These are phyloP conservation scores for Stachybotrys chlorohalonatus DNA, from an alignment of 2,329 filamentous ascomycete genomes.

Conservation along the genomic window DNA sequence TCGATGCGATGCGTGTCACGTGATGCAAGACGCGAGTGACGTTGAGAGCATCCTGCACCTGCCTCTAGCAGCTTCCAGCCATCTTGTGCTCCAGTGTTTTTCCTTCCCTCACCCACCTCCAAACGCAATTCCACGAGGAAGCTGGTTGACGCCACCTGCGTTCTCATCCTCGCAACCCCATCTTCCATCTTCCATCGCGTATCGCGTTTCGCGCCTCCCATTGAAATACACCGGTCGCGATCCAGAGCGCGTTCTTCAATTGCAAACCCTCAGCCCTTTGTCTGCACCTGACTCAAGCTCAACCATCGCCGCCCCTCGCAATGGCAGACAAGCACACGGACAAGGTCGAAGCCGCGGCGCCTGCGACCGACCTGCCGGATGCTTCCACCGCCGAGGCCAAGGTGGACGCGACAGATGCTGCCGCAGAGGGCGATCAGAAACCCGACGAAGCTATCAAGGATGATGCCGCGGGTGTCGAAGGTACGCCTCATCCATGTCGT, in stretches of 20 bases:
- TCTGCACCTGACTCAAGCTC: not conserved
- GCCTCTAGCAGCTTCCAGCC: conserved; percentile 6
- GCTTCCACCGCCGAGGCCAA: conserved; percentile 14
- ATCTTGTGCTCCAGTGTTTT: conserved; percentile 23
- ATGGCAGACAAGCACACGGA: conserved; percentile 30
- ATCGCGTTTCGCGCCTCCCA: conserved; percentile 13
- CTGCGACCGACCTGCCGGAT: conserved; percentile 20
- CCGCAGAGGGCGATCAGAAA: conserved; percentile 14
- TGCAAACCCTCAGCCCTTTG: not conserved
- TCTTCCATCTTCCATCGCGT: conserved; percentile 16
- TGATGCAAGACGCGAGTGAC: conserved; percentile 21
- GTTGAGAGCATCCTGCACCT: conserved; percentile 22
- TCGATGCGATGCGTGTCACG: conserved; percentile 14
- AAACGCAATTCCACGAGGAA: conserved; percentile 19
- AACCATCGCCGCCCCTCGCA: conserved; percentile 11
- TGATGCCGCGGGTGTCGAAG: conserved; percentile 17
- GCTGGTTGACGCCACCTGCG: conserved; percentile 21
- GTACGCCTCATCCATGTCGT: conserved; percentile 15
- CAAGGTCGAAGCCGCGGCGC: conserved; percentile 24
- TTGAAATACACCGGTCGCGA: conserved; percentile 16
- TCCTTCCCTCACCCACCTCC: conserved; percentile 24
- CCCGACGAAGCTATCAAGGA: conserved; percentile 15
- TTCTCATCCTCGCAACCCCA: conserved; percentile 17
- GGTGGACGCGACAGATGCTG: conserved; percentile 10
- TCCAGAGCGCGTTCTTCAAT: conserved; percentile 8